Evolutionary conservation across 2,329 filamentous ascomycete species (phyloP).

Genomic region (Fusarium euwallaceae): DNA sequence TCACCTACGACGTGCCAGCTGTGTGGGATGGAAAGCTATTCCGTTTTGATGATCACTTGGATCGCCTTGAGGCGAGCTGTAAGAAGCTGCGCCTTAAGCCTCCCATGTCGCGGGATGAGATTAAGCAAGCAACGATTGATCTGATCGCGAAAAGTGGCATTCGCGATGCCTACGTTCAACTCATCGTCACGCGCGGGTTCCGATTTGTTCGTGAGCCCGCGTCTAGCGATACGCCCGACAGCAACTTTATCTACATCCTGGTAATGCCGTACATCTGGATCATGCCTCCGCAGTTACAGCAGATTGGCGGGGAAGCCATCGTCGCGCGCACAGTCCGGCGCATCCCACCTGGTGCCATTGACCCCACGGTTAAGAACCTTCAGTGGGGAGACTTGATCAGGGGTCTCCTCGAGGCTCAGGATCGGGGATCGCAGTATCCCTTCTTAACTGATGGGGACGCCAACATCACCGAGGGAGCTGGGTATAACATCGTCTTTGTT

Average conservation of each 20-base stretch:
- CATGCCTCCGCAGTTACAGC: neutral
- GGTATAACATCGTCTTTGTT: neutral
- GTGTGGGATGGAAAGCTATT: neutral
- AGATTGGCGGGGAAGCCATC: neutral
- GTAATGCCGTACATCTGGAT: neutral
- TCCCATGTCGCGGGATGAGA: neutral
- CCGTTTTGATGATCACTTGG: neutral
- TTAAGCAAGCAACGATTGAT: neutral
- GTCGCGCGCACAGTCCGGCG: neutral
- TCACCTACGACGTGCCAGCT: neutral
- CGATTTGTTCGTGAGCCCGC: neutral
- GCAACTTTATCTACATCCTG: neutral
- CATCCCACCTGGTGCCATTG: neutral
- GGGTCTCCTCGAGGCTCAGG: neutral
- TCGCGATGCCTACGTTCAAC: neutral
- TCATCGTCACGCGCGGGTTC: neutral
- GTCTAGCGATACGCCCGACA: neutral
- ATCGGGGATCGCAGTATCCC: neutral
- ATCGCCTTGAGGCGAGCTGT: neutral
- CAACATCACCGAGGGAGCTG: neutral
- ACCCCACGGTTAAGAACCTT: neutral
- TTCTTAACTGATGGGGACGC: neutral
- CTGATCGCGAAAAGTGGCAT: neutral
- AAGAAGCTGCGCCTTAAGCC: neutral
- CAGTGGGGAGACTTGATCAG: slow-evolving; percentile 1